phyloP scores from a whole-genome alignment of 768 basidiomycete species.

The Pleurotus djamor region DNA sequence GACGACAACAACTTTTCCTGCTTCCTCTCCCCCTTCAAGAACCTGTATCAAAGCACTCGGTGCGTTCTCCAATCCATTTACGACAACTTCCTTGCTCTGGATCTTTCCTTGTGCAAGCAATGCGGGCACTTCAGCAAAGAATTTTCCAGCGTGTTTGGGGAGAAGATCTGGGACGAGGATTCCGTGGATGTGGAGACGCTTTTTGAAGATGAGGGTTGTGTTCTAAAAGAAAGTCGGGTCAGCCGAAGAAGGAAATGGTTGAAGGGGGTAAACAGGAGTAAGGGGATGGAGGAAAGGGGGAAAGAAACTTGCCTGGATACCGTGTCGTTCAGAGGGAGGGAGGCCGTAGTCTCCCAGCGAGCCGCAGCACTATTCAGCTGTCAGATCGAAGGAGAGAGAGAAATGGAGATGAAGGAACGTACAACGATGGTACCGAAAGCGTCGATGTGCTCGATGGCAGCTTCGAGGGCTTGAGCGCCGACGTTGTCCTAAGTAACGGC shows the following conservation, averaged over 20 bases:
- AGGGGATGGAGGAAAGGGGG: too few species aligned
- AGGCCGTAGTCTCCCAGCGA: conserved; percentile 14
- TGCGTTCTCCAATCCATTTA: conserved; percentile 32
- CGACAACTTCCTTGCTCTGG: conserved; percentile 33
- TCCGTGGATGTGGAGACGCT: conserved; percentile 33
- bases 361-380: conserved; percentile 12
- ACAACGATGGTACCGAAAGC: conserved; percentile 30
- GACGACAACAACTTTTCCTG: conserved; percentile 5
- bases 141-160: conserved; percentile 28
- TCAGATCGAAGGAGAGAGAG: background rate
- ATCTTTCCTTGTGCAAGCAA: conserved; percentile 35
- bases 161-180: conserved; percentile 28
- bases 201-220: conserved; percentile 23
- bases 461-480: conserved; percentile 40
- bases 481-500: conserved; percentile 24
- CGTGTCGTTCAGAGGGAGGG: conserved; percentile 11
- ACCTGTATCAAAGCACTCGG: conserved; percentile 33
- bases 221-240: conserved; percentile 18
- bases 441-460: conserved; percentile 30
- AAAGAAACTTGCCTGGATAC: conserved; percentile 12
- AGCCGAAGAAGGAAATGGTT: background rate
- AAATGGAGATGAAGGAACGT: background rate
- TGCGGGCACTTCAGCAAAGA: conserved; percentile 33
- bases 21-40: conserved; percentile 19
- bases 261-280: too few species aligned